Percentiles rank a stretch among this genome's conserved stretches.
Conservation (phyloP, 805 yeast species). For the Kuraishia hungarica region DNA sequence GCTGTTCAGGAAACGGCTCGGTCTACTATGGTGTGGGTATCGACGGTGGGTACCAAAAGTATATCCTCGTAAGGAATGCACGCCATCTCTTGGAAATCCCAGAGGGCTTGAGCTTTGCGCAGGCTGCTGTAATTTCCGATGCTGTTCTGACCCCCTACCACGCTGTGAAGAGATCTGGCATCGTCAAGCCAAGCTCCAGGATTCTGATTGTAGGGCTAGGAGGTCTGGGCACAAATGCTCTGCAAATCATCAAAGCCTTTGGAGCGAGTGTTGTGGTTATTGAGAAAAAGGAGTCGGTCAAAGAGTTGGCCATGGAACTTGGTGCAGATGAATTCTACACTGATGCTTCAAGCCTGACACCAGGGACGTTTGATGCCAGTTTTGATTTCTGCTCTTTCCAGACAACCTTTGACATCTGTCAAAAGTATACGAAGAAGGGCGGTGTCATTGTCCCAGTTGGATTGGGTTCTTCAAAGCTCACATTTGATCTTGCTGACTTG, state of each 20-base stretch:
- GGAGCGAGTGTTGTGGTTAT: constrained; percentile 11
- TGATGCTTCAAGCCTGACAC: constrained; percentile 19
- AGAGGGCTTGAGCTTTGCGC: constrained; percentile 17
- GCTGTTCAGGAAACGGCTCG: constrained; percentile 10
- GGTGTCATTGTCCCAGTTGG: constrained; percentile 37
- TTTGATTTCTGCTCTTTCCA: constrained; percentile 15
- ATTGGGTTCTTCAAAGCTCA: constrained; percentile 25
- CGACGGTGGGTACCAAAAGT: constrained; percentile 25
- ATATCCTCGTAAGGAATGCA: constrained; percentile 12
- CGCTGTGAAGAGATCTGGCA: constrained; percentile 19
- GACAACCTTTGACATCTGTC: constrained; percentile 15
- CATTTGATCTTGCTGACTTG: constrained; percentile 24
- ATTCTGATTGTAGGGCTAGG: constrained; percentile 24
- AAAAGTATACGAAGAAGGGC: constrained; percentile 21
- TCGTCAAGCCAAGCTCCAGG: constrained; percentile 12
- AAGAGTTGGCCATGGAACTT: constrained; percentile 18
- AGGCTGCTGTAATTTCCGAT: constrained; percentile 24
- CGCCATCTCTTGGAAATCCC: constrained; percentile 17
- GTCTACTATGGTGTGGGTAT: constrained; percentile 17
- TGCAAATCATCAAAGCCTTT: constrained; percentile 19
- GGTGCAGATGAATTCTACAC: constrained; percentile 36
- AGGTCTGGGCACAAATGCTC: constrained; percentile 23
- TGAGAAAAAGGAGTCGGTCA: constrained; percentile 20
- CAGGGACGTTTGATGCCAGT: constrained; percentile 28
- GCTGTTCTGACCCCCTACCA: constrained; percentile 25